A percentile compares a stretch with the other conserved stretches of the same genome.
These are phyloP conservation scores for Gryganskiella cystojenkinii DNA, from an alignment of 192 early-diverging fungal genomes.

Conservation along the genomic window DNA sequence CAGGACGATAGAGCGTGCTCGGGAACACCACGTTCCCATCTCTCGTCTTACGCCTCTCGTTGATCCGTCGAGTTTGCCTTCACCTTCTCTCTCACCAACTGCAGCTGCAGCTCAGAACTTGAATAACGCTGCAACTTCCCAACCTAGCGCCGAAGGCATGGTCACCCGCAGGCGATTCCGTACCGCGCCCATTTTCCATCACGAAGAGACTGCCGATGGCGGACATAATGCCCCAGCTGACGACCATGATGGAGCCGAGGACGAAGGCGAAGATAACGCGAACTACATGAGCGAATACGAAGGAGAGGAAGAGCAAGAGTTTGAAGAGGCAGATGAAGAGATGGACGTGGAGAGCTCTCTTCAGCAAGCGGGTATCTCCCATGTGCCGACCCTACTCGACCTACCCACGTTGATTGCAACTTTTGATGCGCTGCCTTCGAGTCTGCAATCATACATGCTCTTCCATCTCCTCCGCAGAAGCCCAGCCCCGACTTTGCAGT, in stretches of 20 bases:
- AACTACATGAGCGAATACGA: slow-evolving; percentile 27
- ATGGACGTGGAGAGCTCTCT: slow-evolving; percentile 46
- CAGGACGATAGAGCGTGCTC: slow-evolving; percentile 12
- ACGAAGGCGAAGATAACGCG: slow-evolving; percentile 22
- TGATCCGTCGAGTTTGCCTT: slow-evolving; percentile 59
- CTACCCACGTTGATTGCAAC: slow-evolving; percentile 69
- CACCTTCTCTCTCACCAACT: slow-evolving; percentile 60
- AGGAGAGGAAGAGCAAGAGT: slow-evolving; percentile 42
- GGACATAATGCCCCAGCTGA: neutral
- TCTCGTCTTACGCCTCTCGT: slow-evolving; percentile 31
- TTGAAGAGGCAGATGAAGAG: slow-evolving; percentile 4
- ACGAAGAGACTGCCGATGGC: neutral
- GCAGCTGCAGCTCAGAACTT: slow-evolving; percentile 16
- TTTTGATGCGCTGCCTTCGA: slow-evolving; percentile 82
- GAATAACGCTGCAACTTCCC: slow-evolving; percentile 15
- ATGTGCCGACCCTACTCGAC: slow-evolving; percentile 55
- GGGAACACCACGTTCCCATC: slow-evolving; percentile 14
- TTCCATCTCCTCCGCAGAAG: slow-evolving; percentile 89
- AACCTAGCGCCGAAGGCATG: slow-evolving; percentile 12
- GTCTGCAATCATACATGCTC: slow-evolving; percentile 88
- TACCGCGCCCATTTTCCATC: slow-evolving; percentile 24
- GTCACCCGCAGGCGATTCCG: slow-evolving; percentile 32
- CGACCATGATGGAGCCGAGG: slow-evolving; percentile 16
- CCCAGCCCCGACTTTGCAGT: slow-evolving; percentile 85
- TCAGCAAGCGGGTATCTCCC: slow-evolving; percentile 21